Evolutionary conservation across 1,284 basidiomycete genomes (phyloP), one percentile per base, ranked within the genome.

Genomic region (Caloboletus firmus): DNA sequence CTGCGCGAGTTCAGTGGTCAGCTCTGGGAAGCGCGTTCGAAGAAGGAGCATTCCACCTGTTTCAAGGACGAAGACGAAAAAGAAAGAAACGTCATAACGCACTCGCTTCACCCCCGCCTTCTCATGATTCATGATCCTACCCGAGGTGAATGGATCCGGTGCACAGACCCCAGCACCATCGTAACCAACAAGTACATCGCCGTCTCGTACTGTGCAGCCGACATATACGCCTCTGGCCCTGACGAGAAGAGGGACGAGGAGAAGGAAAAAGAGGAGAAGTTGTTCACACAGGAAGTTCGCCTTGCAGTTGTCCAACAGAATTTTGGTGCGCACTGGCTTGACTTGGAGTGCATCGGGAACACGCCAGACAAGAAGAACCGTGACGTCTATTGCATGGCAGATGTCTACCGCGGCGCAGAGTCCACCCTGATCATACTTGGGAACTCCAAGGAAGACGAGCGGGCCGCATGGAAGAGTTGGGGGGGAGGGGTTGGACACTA

Each of bases 21-120:
- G 31, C 34, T 64, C 40, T 62, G 60, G 60, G 51, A 54, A n/a
- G 60, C 61, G 7, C 62, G 62, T 35, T 62, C 61, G 5, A 18
- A 13, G 4, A 59, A 24, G 31, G 61, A 62, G 20, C 40, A 59
- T 41, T 64, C 62, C 5, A 36, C 42, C n/a, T n/a, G n/a, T n/a
- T n/a, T 30, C 24, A 24, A 18, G 20, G 20, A 5, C 11, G 9
- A 51, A 17, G 39, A 51, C 1, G 8, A 17, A 13, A 10, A 18
- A 13, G 52, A 55, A 39, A 4, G 34, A 36, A 34, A 13, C 2
- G 47, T 55, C 13, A 5, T 9, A n/a, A 64, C 60, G 2, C 57
- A 42, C 26, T 51, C 57, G 3, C 54, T 57, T 28, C 30, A 57
- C 30, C 61, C 61, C 12, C 62, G 61, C 12, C 15, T 47, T 1